Base-by-base conservation (phyloP, 305 asterid species). In the Fraxinus nigra region DNA sequence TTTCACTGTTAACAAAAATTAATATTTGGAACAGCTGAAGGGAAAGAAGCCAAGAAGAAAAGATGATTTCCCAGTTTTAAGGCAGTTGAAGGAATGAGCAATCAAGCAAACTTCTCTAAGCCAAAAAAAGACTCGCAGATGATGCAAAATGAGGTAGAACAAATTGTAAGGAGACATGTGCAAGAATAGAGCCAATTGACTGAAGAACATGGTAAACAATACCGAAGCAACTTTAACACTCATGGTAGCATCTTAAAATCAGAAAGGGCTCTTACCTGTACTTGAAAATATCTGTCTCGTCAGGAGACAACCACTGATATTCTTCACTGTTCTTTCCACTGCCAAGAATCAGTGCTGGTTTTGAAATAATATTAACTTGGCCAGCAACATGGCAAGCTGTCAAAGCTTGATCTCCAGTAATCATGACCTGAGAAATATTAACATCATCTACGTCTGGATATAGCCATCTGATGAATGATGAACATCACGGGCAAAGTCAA, bases 371-470 rank as follows among this genome's bases (percentile, higher is more conserved):
- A 84, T 93, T 90, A 82, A 95, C 98, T 94, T 93, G 98, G 85
- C 90, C 87, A 78, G 99, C 99, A 86, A 95, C 99, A 87, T 95
- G 98, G 88, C 99, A 95, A 81, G 99, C 99, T 78, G 99, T 95
- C 91, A 95, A 89, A 83, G 99, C 99, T 91, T 96, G 99, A 90
- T 96, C 99, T 14, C 99, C 99, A 32, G 99, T 96, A 85, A 96
- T 96, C 99, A 96, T 96, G 81, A 92, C 98, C 99, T 95, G 89
- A 82, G 72, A 85, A 79, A 51, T 43, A 86, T 61, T 46, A 54
- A 61, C 51, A 82, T 7, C 70, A 72, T 69, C 75, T 11, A 69
- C 22, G 30, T 30, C 38, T 13, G 38, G 37, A 69, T 30, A 69
- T 14, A 30, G 75, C 38, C 22, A 69, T 10, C 20, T 69, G 75